These are phyloP conservation scores for Deuterostichococcus epilithicus DNA, from an alignment of 139 green algal genomes.

Conservation along the genomic window DNA sequence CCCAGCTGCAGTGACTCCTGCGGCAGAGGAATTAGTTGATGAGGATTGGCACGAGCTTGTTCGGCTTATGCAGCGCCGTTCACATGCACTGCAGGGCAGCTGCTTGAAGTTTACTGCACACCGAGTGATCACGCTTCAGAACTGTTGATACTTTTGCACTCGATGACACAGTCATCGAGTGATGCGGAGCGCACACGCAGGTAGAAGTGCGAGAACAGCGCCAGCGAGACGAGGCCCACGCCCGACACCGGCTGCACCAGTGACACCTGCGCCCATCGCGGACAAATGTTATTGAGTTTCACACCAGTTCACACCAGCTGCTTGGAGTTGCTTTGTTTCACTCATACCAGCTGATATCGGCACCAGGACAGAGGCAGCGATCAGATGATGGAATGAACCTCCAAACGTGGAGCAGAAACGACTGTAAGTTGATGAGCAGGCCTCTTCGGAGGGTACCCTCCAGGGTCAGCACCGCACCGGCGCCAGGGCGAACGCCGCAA, in stretches of 20 bases:
- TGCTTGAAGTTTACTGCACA: no score
- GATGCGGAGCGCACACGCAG: conserved; percentile 42
- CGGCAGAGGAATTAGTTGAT: background rate
- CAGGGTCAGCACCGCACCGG: conserved; percentile 56
- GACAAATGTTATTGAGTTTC: no score
- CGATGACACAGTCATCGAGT: background rate
- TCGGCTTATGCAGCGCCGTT: no score
- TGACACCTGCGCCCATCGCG: conserved; percentile 66
- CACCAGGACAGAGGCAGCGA: no score
- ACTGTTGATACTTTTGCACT: background rate
- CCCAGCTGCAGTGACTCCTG: conserved; percentile 49
- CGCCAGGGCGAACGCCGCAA: conserved; percentile 73
- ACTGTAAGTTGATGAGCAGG: background rate
- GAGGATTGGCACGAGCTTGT: no score
- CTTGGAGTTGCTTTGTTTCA: no score
- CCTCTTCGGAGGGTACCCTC: background rate
- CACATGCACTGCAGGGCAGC: background rate
- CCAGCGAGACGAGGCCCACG: conserved; percentile 74
- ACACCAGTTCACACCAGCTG: no score
- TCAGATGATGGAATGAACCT: background rate
- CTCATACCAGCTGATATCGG: no score
- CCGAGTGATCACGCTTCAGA: background rate
- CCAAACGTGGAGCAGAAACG: background rate
- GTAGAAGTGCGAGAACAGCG: conserved; percentile 84
- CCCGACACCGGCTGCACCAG: conserved; percentile 84